Base-by-base conservation (phyloP, 2,329 filamentous ascomycete genomes). In the Aspergillus sp. region DNA sequence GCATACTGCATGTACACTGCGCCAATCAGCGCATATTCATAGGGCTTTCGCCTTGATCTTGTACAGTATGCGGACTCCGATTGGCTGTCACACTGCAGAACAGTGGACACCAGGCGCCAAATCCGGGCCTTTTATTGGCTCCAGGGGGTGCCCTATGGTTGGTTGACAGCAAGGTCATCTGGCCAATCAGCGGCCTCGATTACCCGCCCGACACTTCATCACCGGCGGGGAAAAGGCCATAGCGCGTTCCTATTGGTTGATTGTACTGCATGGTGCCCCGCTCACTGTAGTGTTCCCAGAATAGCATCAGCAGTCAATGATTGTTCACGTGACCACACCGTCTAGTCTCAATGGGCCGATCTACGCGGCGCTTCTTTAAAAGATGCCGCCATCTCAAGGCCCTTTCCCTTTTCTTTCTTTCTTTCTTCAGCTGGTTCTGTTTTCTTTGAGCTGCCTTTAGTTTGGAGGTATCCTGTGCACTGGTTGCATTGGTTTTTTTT, bases 341-440 rank as follows among this genome's bases (percentile, higher is more conserved):
- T 44, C 36, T 29, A 9, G 26, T 28, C 29, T 38, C 42, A 12
- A 28, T 34, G 10, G 28, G 19, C 19, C 2, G 19, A 8, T 35
- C 8, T 19, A 39, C 27, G 36, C 12, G 6, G 43, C 42, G 46
- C 46, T 54, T 51, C 45, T 52, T 51, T 55, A 56, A 56, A 58
- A 39, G 46, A 46, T 39, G 42, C 48, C 44, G 52, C 56, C 53
- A 49, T 52, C 51, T 50, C 54, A 8, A 39, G 43, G 42, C 55
- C 45, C 60, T 60, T 58, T 62, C 59, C 56, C 60, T 69, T 69
- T 68, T 57, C 41, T 29, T 34, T 29, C 59, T 63, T 66, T 62
- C 64, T 72, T 72, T 80, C 81, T 75, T 75, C 75, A 83, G 82
- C 82, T 85, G 85, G 81, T 73, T 54, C 59, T 57, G 59, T 60